Conservation (phyloP, 1,284 basidiomycete species). For the Rhizopogon hawkerae region DNA sequence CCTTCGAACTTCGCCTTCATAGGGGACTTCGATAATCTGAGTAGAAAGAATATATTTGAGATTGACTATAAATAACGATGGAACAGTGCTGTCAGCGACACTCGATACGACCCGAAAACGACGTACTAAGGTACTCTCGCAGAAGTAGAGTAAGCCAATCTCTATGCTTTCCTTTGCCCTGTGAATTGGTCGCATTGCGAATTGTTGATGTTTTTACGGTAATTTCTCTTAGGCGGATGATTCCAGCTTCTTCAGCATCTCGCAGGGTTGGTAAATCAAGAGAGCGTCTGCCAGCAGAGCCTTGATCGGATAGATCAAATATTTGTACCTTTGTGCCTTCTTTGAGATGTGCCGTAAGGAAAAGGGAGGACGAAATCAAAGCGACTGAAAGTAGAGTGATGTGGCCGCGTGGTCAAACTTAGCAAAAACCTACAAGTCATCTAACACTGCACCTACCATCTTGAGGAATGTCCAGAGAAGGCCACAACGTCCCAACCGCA, state of each 20-base stretch:
- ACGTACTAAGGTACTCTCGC: conserved; percentile 54
- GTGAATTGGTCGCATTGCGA: conserved; percentile 2
- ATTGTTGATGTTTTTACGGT: conserved; percentile 11
- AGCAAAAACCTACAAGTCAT: conserved; percentile 13
- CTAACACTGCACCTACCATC: conserved; percentile 38
- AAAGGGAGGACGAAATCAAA: conserved; percentile 44
- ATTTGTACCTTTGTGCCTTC: conserved; percentile 40
- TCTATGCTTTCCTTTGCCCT: conserved; percentile 34
- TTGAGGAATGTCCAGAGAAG: conserved; percentile 48
- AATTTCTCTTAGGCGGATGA: conserved; percentile 45
- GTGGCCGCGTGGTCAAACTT: conserved; percentile 15
- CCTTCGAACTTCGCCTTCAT: conserved; percentile 49
- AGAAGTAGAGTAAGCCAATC: conserved; percentile 63
- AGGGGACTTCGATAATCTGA: conserved; percentile 56
- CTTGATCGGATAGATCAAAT: conserved; percentile 38
- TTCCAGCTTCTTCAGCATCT: conserved; percentile 40
- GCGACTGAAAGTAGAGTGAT: conserved; percentile 34
- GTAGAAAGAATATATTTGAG: conserved; percentile 60
- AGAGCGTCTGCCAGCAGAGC: conserved; percentile 26
- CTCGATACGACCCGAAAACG: not conserved
- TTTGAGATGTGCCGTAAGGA: conserved; percentile 50
- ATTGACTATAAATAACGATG: conserved; percentile 43
- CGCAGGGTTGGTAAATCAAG: conserved; percentile 42
- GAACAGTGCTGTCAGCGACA: not conserved
- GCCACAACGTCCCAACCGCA: conserved; percentile 65